Conservation (phyloP, 345 rosid genomes). For the Populus davidiana region DNA sequence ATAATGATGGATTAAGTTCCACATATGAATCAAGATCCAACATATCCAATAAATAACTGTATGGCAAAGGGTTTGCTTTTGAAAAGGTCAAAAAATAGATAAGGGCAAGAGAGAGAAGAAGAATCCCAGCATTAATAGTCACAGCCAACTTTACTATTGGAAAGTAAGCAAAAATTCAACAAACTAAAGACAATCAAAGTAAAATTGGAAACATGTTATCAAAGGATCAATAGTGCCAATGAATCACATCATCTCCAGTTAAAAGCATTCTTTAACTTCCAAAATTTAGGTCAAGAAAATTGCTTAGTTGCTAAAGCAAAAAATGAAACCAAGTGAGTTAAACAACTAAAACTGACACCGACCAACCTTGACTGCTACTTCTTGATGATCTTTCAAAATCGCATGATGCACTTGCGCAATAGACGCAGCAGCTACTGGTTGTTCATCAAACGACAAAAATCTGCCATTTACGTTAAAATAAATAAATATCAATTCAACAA, state of each 20-base stretch:
- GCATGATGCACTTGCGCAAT: conserved; percentile 95
- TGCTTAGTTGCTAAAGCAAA: not conserved
- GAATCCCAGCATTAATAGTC: not conserved
- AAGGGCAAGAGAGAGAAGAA: not conserved
- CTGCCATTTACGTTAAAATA: conserved; percentile 33
- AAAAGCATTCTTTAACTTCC: not conserved
- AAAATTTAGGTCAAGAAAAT: not conserved
- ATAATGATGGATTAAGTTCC: not conserved
- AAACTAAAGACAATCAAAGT: not conserved
- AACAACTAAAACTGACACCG: not conserved
- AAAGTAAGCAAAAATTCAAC: not conserved
- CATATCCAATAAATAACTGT: not conserved
- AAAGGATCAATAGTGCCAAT: not conserved
- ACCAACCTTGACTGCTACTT: conserved; percentile 82
- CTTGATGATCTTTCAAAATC: conserved; percentile 50
- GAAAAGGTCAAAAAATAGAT: not conserved
- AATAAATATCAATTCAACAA: conserved; percentile 9
- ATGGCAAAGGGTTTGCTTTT: not conserved
- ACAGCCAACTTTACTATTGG: not conserved
- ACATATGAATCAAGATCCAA: not conserved
- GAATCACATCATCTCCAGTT: not conserved
- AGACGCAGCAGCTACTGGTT: conserved; percentile 93
- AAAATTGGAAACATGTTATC: not conserved
- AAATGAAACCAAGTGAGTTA: not conserved
- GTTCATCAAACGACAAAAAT: conserved; percentile 74